Evolutionary conservation across 2,329 filamentous ascomycete genomes (phyloP), one percentile per base, ranked within the genome.

Genomic region (Zasmidium angulare): DNA sequence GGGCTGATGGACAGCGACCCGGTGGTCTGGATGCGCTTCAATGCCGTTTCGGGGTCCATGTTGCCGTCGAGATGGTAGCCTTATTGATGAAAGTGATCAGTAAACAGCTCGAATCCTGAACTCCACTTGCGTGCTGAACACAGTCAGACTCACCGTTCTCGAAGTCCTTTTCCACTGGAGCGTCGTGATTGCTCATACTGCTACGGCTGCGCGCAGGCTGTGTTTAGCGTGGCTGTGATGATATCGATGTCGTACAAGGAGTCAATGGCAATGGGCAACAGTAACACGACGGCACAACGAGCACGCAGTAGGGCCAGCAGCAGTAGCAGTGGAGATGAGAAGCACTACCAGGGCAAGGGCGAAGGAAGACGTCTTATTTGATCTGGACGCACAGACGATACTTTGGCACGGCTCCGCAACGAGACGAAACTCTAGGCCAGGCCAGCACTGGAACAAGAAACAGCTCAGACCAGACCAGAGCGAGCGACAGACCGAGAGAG

Each of bases 1-100:
- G 81, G 81, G 2, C 77, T 79, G 66, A 83, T 82, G 49, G 80
- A 82, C 50, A 83, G 77, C 69, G 80, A 82, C 59, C 82, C 82
- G 24, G 81, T 80, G 1, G 82, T 84, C 26, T 77, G 74, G 63
- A 81, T 79, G 50, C 75, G 74, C 57, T 69, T 71, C 58, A 81
- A 63, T 7, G 79, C 79, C 56, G 73, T 69, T 19, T 76, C 75
- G 9, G 69, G 62, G 43, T 74, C 71, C 62, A 71, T 64, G 55
- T 71, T 66, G 55, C 64, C 58, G 53, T 72, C 71, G 12, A 77
- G 68, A 54, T 75, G 72, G 60, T 71, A 70, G 52, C 68, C 70
- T 71, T 29, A 29, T 11, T n/a, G 46, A 11, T 4, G 7, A 3
- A 23, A 23, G 21, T 49, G 49, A 48, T 64, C 56, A 56, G 55